Conservation (phyloP, 495 filamentous ascomycete genomes). For the Hypoxylon lenormandii region DNA sequence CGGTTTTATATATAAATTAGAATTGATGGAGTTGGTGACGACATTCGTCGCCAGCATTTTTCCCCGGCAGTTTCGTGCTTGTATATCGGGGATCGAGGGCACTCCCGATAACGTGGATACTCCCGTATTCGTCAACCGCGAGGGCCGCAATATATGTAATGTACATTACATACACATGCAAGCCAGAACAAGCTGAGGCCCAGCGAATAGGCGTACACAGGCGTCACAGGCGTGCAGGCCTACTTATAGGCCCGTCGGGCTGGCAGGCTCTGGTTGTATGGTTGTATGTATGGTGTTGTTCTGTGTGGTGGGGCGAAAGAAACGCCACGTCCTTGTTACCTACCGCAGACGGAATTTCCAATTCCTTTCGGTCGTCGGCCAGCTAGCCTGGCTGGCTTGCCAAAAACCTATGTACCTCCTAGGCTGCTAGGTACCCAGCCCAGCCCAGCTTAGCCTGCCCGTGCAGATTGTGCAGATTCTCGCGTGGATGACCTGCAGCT, state of each 20-base stretch:
- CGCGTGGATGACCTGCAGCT: conserved; percentile 49
- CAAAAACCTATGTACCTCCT: too few species aligned
- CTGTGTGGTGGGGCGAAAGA: conserved; percentile 33
- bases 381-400: too few species aligned
- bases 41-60: conserved; percentile 36
- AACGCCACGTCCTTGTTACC: conserved; percentile 44
- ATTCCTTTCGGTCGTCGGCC: conserved; percentile 47
- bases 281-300: too few species aligned
- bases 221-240: too few species aligned
- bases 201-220: neutral
- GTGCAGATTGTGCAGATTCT: conserved; percentile 49
- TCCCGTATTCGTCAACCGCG: conserved; percentile 43
- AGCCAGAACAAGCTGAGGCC: conserved; percentile 9
- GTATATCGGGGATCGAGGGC: conserved; percentile 7
- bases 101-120: conserved; percentile 42
- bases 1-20: conserved; percentile 16
- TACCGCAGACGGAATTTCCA: conserved; percentile 47
- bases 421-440: too few species aligned
- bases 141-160: conserved; percentile 33
- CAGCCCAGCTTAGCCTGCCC: conserved; percentile 15
- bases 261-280: too few species aligned
- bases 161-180: too few species aligned
- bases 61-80: conserved; percentile 13
- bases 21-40: conserved; percentile 37
- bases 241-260: too few species aligned